Conservation (phyloP, 768 basidiomycete species). For the Boletus reticulatus region DNA sequence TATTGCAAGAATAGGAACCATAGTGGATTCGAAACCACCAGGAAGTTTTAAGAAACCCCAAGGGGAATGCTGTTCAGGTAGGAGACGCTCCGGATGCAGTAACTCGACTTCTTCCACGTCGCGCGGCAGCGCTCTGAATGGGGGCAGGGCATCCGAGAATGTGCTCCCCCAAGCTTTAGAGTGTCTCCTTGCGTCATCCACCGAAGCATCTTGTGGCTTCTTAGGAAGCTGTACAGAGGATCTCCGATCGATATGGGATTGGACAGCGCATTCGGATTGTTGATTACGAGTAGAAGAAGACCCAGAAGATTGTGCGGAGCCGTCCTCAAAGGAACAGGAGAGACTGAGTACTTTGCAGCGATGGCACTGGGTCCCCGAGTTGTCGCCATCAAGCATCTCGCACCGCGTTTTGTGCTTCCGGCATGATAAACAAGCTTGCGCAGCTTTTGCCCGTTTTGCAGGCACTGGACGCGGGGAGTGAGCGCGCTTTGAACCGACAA, state of each 20-base stretch:
- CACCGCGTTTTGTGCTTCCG: constrained; percentile 50
- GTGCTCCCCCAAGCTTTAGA: constrained; percentile 22
- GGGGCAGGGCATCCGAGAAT: constrained; percentile 10
- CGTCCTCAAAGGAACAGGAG: constrained; percentile 45
- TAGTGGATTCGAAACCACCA: constrained; percentile 42
- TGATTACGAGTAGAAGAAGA: constrained; percentile 18
- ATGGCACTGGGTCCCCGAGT: constrained; percentile 41
- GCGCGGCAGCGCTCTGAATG: constrained; percentile 17
- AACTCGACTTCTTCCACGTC: constrained; percentile 30
- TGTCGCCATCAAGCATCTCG: constrained; percentile 45
- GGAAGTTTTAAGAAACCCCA: constrained; percentile 40
- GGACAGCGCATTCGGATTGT: constrained; percentile 20
- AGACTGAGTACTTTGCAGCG: constrained; percentile 49
- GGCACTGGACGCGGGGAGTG: constrained; percentile 30
- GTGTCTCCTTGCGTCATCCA: constrained; percentile 24
- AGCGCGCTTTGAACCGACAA: constrained; percentile 28
- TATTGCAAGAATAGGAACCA: constrained; percentile 46
- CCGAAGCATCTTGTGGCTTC: constrained; percentile 15
- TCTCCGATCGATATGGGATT: constrained; percentile 22
- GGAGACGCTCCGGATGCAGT: constrained; percentile 34
- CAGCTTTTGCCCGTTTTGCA: constrained; percentile 41
- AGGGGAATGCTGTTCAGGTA: constrained; percentile 34
- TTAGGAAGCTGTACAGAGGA: constrained; percentile 21
- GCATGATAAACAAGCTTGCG: constrained; percentile 46
- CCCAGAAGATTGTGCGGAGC: constrained; percentile 13